Evolutionary conservation across 176 grass and related monocot species (phyloP), one percentile per base, ranked within the genome.

Genomic region (Oryza glaberrima): DNA sequence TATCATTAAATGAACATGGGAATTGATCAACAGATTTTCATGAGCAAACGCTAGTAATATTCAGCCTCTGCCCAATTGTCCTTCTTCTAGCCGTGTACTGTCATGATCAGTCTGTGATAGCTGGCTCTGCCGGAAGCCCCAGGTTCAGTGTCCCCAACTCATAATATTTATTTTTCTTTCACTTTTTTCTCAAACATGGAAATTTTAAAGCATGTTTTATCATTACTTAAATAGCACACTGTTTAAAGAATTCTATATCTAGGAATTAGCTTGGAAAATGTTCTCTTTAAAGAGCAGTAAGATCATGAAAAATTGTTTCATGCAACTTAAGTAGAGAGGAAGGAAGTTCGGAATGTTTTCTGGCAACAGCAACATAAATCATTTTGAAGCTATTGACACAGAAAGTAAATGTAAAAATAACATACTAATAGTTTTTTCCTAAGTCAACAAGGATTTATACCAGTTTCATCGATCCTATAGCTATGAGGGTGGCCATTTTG

Each of bases 1-100:
- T 85, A 82, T 10, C 48, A 40, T 36, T 78, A 80, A 70, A 76
- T 11, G 69, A 77, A 26, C 47, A 26, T 4, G 46, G 11, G 32
- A 82, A 79, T 20, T 58, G 23, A 80, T 46, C 3, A 32, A 1
- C 46, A 30, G 5, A 20, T 63, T 23, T 44, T 7, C 17, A 65
- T 76, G 11, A 16, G 49, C 36, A 77, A 79, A 85, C 66, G 36
- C 43, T 8, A 46, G 16, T 54, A 54, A 54, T 2, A 1, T 54
- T 54, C 15, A 2, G 17, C 23, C 16, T 45, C 77, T 70, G 48
- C 34, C 34, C 34, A 36, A n/a, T 54, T 17, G 34, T 4, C 34
- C 36, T 38, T 11, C 67, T 48, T 11, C 67, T 48, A 70, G 16
- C 34, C 25, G 16, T n/a, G 5, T 16, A 82, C 17, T 15, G 15